Percentiles rank a stretch among this genome's conserved stretches.
Evolutionary conservation across 75 land plant species (phyloP).

Genomic region (Cupressus sempervirens): DNA sequence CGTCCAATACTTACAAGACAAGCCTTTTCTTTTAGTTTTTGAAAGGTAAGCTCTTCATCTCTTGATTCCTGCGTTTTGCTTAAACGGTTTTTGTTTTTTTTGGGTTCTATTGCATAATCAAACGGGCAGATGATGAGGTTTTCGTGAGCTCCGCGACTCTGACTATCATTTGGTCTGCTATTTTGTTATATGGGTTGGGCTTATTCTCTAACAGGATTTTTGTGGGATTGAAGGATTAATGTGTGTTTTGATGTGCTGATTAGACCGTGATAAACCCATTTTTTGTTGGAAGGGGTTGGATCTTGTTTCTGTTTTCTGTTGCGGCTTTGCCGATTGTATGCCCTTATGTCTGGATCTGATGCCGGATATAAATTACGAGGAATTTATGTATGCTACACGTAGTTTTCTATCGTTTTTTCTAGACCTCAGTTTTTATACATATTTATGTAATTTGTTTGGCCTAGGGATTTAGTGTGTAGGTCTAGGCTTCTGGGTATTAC

Average conservation of each 20-base stretch:
- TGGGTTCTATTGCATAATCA: neutral
- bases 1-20: neutral
- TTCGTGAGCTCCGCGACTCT: neutral
- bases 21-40: neutral
- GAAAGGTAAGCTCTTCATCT: neutral
- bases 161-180: neutral
- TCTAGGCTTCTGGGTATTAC: neutral
- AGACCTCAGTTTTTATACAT: neutral
- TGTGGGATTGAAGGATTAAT: neutral
- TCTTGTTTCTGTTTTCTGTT: neutral
- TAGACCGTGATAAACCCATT: neutral
- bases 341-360: neutral
- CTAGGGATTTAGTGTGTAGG: neutral
- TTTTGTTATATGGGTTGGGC: neutral
- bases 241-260: neutral
- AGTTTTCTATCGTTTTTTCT: neutral
- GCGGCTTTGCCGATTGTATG: neutral
- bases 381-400: neutral
- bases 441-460: neutral
- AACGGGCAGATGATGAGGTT: neutral
- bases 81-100: neutral
- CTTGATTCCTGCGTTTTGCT: neutral
- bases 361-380: neutral
- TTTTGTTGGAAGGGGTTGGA: neutral
- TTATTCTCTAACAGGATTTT: neutral